These are phyloP conservation scores for Jamesozyma piceae DNA, from an alignment of 805 yeast species.

Conservation along the genomic window DNA sequence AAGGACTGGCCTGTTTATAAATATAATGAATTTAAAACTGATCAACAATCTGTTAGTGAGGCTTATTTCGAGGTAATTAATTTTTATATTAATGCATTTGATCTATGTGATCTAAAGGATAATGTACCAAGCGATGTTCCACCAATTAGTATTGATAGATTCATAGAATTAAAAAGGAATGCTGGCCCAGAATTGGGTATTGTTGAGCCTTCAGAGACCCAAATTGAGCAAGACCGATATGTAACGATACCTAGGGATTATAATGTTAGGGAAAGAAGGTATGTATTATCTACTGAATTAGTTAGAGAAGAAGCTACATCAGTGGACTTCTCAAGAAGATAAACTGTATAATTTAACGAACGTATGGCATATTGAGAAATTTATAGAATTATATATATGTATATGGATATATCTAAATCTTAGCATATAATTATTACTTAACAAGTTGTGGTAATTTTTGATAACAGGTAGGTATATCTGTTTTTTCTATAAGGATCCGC, in stretches of 20 bases:
- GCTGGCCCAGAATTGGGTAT: conserved; percentile 32
- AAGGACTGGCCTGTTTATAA: conserved; percentile 15
- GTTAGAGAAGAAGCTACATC: conserved; percentile 13
- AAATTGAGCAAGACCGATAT: conserved; percentile 38
- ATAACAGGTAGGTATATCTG: conserved; percentile 41
- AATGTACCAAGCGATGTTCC: conserved; percentile 25
- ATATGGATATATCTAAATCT: too few relatives aligned
- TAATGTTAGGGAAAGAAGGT: conserved; percentile 40
- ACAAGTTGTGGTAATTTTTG: too few relatives aligned
- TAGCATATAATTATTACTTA: too few relatives aligned
- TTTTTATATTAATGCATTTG: conserved; percentile 50
- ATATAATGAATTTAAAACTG: conserved; percentile 24
- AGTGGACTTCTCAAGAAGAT: neutral
- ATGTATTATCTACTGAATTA: conserved; percentile 33
- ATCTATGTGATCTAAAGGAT: conserved; percentile 40
- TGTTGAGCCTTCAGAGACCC: conserved; percentile 20
- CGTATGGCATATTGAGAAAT: neutral
- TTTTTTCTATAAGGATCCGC: conserved; percentile 60
- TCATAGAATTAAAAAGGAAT: conserved; percentile 38
- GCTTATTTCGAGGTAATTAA: conserved; percentile 51
- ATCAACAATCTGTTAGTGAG: conserved; percentile 32
- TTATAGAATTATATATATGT: neutral
- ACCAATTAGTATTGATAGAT: conserved; percentile 24
- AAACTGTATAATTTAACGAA: neutral
- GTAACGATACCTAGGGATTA: conserved; percentile 32